Percentiles rank a stretch among this genome's conserved stretches.
These are phyloP conservation scores for Plectosphaerella plurivora DNA, from an alignment of 2,329 filamentous ascomycete genomes.

Conservation along the genomic window DNA sequence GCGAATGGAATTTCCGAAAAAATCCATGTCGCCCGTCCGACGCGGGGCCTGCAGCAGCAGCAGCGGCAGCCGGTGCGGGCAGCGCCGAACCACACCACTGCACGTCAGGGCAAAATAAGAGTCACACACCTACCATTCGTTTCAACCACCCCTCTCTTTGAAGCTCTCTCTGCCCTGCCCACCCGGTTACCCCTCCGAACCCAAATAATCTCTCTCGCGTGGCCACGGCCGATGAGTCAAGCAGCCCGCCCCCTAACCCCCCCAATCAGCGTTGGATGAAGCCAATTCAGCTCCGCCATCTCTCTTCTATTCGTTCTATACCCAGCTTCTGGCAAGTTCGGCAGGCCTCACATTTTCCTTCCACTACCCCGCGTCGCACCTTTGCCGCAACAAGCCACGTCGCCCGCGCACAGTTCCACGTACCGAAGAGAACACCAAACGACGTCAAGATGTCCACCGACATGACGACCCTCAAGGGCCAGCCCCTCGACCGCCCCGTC, in stretches of 20 bases:
- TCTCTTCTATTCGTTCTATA: slow-evolving; percentile 13
- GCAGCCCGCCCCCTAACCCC: slow-evolving; percentile 5
- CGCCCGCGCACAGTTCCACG: slow-evolving; percentile 7
- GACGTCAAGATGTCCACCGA: slow-evolving; percentile 39
- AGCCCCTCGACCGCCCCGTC: slow-evolving; percentile 77
- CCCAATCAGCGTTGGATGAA: slow-evolving; percentile 11
- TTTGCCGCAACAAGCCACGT: slow-evolving; percentile 8
- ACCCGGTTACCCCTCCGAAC: not conserved
- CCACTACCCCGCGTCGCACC: slow-evolving; percentile 12
- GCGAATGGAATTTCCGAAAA: not conserved
- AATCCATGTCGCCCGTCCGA: not conserved
- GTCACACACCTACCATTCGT: slow-evolving; percentile 1
- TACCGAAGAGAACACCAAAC: slow-evolving; percentile 4
- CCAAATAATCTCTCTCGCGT: not conserved
- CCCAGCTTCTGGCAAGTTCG: slow-evolving; percentile 13
- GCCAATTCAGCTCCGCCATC: slow-evolving; percentile 10
- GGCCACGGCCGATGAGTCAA: slow-evolving; percentile 11
- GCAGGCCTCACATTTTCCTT: slow-evolving; percentile 11
- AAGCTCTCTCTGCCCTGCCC: too few species aligned
- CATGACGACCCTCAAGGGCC: slow-evolving; percentile 77
- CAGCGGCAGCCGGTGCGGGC: not conserved
- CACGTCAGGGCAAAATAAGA: slow-evolving; percentile 4
- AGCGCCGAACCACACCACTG: not conserved
- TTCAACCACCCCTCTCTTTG: too few species aligned
- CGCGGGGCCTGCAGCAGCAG: not conserved